Conservation (phyloP, 768 basidiomycete species). For the Tylopilus plumbeoviolaceoides region DNA sequence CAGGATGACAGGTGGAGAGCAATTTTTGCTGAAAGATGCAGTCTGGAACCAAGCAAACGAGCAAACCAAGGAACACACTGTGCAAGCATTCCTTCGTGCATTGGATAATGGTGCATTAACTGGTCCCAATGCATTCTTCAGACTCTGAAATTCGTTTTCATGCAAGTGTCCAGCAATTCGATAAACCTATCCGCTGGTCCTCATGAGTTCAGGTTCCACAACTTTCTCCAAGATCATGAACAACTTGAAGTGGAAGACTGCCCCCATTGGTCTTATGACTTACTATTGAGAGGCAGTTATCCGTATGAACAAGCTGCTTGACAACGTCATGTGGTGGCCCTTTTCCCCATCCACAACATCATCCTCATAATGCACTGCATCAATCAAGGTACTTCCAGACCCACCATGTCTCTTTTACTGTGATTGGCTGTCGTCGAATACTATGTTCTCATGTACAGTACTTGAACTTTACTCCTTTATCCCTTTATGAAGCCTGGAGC, state of each 20-base stretch:
- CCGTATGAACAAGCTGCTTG: conserved; percentile 93
- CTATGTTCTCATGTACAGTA: no score
- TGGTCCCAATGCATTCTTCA: not conserved
- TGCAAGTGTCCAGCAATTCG: conserved; percentile 88
- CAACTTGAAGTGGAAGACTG: conserved; percentile 98
- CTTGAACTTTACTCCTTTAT: no score
- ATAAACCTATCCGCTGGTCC: conserved; percentile 94
- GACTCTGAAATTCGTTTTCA: conserved; percentile 3
- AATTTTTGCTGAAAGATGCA: conserved; percentile 93
- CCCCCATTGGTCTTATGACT: conserved; percentile 93
- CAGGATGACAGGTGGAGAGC: conserved; percentile 91
- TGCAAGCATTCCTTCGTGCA: conserved; percentile 96
- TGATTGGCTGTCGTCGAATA: no score
- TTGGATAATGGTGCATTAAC: conserved; percentile 75
- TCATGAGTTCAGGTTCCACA: conserved; percentile 98
- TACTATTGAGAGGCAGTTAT: conserved; percentile 98
- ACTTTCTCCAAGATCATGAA: conserved; percentile 99
- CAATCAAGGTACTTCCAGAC: no score
- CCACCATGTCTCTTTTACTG: no score
- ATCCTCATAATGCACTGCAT: no score
- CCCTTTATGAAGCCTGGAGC: no score
- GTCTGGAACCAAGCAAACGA: conserved; percentile 98
- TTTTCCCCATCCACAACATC: no score
- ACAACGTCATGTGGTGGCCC: no score
- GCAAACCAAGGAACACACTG: conserved; percentile 95